Base-by-base conservation (phyloP, 179 eudicot genomes). In the Vitellaria paradoxa region DNA sequence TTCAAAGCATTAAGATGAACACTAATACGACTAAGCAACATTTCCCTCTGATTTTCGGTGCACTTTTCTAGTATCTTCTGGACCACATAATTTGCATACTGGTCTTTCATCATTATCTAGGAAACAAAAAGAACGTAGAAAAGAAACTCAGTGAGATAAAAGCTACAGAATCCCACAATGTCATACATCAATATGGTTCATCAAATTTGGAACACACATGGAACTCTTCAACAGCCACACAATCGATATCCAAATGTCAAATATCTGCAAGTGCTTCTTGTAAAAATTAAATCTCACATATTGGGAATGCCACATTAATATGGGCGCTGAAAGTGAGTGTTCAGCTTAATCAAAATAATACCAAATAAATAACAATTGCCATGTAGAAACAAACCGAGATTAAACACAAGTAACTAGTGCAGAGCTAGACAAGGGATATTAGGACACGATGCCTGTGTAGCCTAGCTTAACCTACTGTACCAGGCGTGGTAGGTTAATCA, bases 21-120 rank as follows among this genome's bases (percentile, higher is more conserved):
- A 30, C 37, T 30, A 0, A 30, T 30, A 30, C 37, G 37, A 30
- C 37, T 30, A 30, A 30, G 37, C 37, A 30, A 30, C 37, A 30
- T 0, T 30, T 30, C 37, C 37, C 37, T 30, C 37, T 30, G 37
- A 30, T 30, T 30, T 30, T 30, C 37, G 10, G 60, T 55, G 4
- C 60, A 55, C 4, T 0, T 55, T 55, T 55, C 17, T 3, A 55
- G 60, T 55, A 11, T 55, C 60, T 55, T 55, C 60, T 55, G 60
- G 18, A 55, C 15, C 60, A 55, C 60, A 55, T 55, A 55, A 55
- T 55, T 55, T 55, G 60, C 70, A 45, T 67, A 67, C 46, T 67
- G 70, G 23, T 67, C 70, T 23, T 67, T 67, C 70, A 67, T 67
- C 70, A 67, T 67, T 67, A 12, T 42, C 70, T 67, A 67, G 49